A percentile compares a stretch with the other conserved stretches of the same genome.
Evolutionary conservation across 192 early-diverging fungal genomes (phyloP).

Genomic region (Coemansia asiatica): DNA sequence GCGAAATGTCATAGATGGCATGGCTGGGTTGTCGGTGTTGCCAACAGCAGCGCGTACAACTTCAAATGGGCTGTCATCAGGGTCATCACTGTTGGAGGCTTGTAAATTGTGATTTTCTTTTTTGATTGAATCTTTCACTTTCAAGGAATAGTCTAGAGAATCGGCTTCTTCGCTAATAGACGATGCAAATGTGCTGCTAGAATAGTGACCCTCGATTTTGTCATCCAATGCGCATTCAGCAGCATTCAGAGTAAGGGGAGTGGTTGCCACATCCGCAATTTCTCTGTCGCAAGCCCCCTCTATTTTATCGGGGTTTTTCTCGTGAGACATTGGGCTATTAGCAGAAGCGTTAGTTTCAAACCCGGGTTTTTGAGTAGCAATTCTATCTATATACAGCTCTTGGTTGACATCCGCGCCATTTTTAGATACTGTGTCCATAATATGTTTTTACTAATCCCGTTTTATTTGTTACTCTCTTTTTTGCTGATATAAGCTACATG

Average conservation of each 20-base stretch:
- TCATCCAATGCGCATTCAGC: constrained; percentile 4
- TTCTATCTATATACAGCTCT: neutral
- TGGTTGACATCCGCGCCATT: neutral
- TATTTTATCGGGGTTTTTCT: neutral
- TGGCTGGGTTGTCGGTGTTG: constrained; percentile 62
- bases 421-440: neutral
- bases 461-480: neutral
- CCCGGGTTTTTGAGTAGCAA: neutral
- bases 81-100: neutral
- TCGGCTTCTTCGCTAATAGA: constrained; percentile 20
- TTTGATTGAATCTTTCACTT: constrained; percentile 7
- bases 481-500: neutral
- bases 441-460: neutral
- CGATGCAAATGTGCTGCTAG: constrained; percentile 23
- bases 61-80: constrained; percentile 61
- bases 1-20: constrained; percentile 74
- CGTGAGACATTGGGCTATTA: neutral
- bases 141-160: neutral
- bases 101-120: neutral
- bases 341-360: neutral
- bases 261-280: neutral
- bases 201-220: constrained; percentile 8
- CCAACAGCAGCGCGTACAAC: constrained; percentile 69
- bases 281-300: neutral
- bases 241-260: constrained; percentile 10